Conservation (phyloP, 331 rosid genomes). For the Spiraea crenata region DNA sequence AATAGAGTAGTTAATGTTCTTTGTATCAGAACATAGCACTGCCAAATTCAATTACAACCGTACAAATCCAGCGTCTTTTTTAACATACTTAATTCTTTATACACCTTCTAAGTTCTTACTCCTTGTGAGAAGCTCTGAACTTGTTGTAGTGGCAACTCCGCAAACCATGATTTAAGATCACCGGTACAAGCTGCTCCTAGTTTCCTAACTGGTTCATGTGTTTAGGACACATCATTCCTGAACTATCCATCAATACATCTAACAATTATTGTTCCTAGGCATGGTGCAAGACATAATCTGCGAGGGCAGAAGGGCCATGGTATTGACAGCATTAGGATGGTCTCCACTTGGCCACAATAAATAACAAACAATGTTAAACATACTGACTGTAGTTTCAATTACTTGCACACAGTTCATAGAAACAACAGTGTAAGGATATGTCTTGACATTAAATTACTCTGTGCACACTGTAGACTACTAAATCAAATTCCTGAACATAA, state of each 20-base stretch:
- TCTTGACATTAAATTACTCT: neutral
- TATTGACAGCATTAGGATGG: neutral
- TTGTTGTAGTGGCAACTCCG: constrained; percentile 1
- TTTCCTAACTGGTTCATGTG: neutral
- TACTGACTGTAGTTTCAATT: neutral
- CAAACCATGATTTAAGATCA: neutral
- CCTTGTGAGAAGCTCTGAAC: neutral
- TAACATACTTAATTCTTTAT: neutral
- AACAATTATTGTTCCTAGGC: neutral
- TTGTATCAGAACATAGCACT: neutral
- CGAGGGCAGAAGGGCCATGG: neutral
- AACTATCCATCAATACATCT: neutral
- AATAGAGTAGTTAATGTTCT: neutral
- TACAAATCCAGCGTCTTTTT: neutral
- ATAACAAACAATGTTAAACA: neutral
- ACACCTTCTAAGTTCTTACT: neutral
- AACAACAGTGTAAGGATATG: neutral
- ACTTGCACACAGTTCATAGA: neutral
- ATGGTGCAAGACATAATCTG: neutral
- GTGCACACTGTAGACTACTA: neutral
- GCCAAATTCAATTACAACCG: neutral
- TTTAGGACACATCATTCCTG: neutral
- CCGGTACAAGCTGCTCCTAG: neutral
- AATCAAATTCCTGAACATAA: neutral
- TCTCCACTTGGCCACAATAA: neutral